Base-by-base conservation (phyloP, 192 early-diverging fungal species). In the Funneliformis geosporum region DNA sequence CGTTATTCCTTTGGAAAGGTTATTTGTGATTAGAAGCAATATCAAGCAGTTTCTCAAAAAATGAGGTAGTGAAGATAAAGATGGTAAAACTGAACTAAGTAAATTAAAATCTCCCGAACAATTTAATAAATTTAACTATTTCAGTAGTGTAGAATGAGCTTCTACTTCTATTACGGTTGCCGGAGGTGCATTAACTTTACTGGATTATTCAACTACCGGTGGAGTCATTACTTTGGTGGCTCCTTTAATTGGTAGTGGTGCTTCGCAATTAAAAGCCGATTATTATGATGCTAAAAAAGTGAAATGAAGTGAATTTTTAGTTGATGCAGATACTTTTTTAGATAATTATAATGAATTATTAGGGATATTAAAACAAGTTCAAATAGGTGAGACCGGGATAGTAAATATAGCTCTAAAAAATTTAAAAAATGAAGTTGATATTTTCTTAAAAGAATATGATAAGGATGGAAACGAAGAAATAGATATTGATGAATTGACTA, bases 291-390 rank as follows among this genome's bases (percentile, higher is more conserved):
- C n/a, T 27, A 69, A 69, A 27, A 27, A 69, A 40, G 14, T 11
- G 39, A 69, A 69, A 69, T 69, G 67, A 69, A 23, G 28, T 39
- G 67, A 69, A 5, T 69, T 69, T 40, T 69, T 69, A 69, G 14
- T 39, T 33, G 67, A 69, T 69, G 67, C 67, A 5, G 67, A 69
- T 40, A 69, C 4, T 28, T 69, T 69, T 69, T 23, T 69, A 40
- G 67, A 69, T 14, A 69, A 69, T 39, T 69, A 69, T 69, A 28
- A 69, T 69, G 67, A 69, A 69, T 40, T 69, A 69, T 69, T 69
- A 69, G 67, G 67, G 3, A 69, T 69, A 69, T 2, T 61, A 5
- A 25, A 18, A 7, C 60, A 18, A 5, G 2, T 61, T 61, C 2
- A 61, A 61, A 69, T 69, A 11, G 27, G 28, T 14, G 14, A 69